Percentiles rank a stretch among this genome's conserved stretches.
Evolutionary conservation across 441 rosid genomes (phyloP).

Genomic region (Corymbia citriodora): DNA sequence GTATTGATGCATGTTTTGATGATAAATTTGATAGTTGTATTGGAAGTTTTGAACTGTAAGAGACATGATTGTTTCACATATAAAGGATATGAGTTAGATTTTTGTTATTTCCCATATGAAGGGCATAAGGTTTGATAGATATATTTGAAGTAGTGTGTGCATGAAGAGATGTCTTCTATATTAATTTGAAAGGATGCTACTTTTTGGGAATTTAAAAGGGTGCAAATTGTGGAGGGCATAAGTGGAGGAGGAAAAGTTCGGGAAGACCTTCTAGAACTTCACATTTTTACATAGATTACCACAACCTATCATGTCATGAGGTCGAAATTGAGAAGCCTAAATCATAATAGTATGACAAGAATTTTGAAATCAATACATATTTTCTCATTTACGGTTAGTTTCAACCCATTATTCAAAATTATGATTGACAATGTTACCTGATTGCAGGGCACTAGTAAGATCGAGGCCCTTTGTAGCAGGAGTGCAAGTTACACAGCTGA

Average conservation of each 20-base stretch:
- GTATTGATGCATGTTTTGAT: background rate
- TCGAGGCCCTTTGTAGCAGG: too few species aligned
- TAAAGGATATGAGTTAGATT: too few species aligned
- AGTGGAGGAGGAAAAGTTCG: rapidly evolving
- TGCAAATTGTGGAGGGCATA: background rate
- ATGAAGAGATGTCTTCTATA: background rate
- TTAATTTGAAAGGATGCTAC: background rate
- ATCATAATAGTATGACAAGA: too few species aligned
- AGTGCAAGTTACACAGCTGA: too few species aligned
- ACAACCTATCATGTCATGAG: too few species aligned
- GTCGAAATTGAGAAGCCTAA: too few species aligned
- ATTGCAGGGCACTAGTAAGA: background rate
- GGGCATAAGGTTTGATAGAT: background rate
- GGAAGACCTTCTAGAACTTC: background rate
- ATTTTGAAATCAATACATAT: too few species aligned
- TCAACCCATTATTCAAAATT: too few species aligned
- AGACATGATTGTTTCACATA: too few species aligned
- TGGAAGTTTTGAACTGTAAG: rapidly evolving
- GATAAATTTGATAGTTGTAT: rapidly evolving
- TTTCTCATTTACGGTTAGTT: too few species aligned
- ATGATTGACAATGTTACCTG: too few species aligned
- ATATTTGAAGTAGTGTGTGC: background rate
- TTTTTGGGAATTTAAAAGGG: background rate
- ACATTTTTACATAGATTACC: background rate
- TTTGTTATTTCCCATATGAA: too few species aligned